These are phyloP conservation scores for Syzygium aqueum DNA, from an alignment of 345 rosid species.

Conservation along the genomic window DNA sequence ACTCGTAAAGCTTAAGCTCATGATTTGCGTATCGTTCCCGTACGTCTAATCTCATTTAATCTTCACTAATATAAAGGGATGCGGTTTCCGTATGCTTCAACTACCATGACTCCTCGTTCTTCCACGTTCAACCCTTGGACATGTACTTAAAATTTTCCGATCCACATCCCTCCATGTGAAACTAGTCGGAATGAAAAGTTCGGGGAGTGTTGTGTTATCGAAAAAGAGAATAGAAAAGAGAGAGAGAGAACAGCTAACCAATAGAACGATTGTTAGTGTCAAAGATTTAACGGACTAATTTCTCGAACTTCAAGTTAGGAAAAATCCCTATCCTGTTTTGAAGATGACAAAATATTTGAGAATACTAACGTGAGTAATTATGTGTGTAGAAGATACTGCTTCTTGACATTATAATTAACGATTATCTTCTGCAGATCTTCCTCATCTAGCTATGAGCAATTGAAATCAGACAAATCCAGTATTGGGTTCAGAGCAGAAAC, in stretches of 20 bases:
- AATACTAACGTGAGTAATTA: neutral
- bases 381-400: neutral
- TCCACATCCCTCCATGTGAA: fast-evolving
- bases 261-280: neutral
- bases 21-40: neutral
- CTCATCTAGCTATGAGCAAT: neutral
- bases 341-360: neutral
- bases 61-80: neutral
- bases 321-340: neutral
- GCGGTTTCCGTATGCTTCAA: neutral
- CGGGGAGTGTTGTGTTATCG: neutral
- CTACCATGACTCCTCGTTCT: neutral
- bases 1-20: neutral
- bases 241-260: neutral
- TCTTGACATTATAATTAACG: neutral
- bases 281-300: neutral
- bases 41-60: neutral
- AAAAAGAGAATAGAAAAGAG: neutral
- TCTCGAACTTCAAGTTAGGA: neutral
- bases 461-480: neutral
- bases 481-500: neutral
- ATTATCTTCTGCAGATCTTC: neutral
- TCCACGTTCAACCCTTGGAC: neutral
- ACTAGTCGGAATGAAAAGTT: neutral
- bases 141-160: neutral